These are phyloP conservation scores for Talaromyces sp. DNA, from an alignment of 2,329 filamentous ascomycete genomes.

Conservation along the genomic window DNA sequence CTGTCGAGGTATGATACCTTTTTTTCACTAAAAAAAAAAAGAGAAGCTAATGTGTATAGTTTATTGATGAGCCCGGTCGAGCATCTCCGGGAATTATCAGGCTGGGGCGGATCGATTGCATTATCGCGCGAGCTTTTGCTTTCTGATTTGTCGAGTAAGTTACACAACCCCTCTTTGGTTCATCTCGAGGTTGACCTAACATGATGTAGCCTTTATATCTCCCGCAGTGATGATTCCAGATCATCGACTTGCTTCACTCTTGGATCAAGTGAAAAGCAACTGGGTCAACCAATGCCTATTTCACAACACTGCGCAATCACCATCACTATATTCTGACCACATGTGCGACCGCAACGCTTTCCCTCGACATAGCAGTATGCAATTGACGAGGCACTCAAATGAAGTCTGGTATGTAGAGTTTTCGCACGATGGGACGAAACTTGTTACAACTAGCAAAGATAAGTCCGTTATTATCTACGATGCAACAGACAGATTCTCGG, in stretches of 20 bases:
- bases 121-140: conserved; percentile 71
- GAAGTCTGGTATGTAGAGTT: conserved; percentile 93
- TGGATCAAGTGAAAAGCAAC: conserved; percentile 77
- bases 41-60: conserved; percentile 42
- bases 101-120: conserved; percentile 79
- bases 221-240: conserved; percentile 96
- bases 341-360: conserved; percentile 76
- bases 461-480: conserved; percentile 78
- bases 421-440: conserved; percentile 76
- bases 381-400: conserved; percentile 69
- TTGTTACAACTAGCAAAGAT: conserved; percentile 79
- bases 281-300: conserved; percentile 84
- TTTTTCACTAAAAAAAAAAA: background rate
- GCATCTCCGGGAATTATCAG: conserved; percentile 70
- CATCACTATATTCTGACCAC: conserved; percentile 87
- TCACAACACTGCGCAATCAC: conserved; percentile 74
- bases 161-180: conserved; percentile 16
- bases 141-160: conserved; percentile 76
- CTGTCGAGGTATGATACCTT: conserved; percentile 62
- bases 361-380: conserved; percentile 66
- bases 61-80: conserved; percentile 85
- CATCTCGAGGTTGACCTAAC: background rate
- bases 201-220: conserved; percentile 71
- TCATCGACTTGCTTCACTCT: conserved; percentile 74
- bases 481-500: conserved; percentile 60